Evolutionary conservation across 352 stramenopile genomes (phyloP), one percentile per base, ranked within the genome.

Genomic region (Globisporangium splendens): DNA sequence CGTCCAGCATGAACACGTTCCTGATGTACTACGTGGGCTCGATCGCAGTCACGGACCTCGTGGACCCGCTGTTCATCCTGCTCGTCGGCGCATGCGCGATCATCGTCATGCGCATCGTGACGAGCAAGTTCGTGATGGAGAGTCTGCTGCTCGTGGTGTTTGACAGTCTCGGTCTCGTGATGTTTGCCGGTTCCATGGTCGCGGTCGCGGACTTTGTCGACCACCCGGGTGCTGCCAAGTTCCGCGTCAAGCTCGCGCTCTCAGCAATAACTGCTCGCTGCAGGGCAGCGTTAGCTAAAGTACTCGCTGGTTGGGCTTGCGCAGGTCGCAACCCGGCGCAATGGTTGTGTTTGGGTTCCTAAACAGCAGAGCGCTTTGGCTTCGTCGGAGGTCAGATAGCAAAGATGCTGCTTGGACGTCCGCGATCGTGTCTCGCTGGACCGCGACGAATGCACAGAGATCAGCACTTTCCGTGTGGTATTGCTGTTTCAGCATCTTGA

Each of bases 1-100:
- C 72, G 47, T 73, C 71, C 17, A 75, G 66, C 54, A 68, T 86
- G 63, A 81, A 86, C 55, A 66, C 75, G 20, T 86, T 72, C 47
- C 57, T 86, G 31, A 73, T 75, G 56, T 66, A 77, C 21, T 65
- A 77, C 42, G 67, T 68, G 31, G 11, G 66, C 14, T 33, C 72
- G 33, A 72, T 79, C 44, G 63, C 43, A 8, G 50, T 61, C 2
- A 59, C 68, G 10, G 62, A 73, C 8, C 68, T 82, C 39, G 44
- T 84, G 15, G 75, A 84, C 50, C 58, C 72, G 46, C 63, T 84
- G 8, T 84, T 76, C 49, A 66, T 78, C 14, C 69, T 78, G 54
- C 66, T 84, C 43, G 70, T 72, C 5, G 69, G 67, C 28, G 62
- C 65, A 28, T 74, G 71, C 47, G 47, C 64, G 13, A 64, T 75